phyloP scores from a whole-genome alignment of 2,329 filamentous ascomycete genomes.

The Penicillium sp. region DNA sequence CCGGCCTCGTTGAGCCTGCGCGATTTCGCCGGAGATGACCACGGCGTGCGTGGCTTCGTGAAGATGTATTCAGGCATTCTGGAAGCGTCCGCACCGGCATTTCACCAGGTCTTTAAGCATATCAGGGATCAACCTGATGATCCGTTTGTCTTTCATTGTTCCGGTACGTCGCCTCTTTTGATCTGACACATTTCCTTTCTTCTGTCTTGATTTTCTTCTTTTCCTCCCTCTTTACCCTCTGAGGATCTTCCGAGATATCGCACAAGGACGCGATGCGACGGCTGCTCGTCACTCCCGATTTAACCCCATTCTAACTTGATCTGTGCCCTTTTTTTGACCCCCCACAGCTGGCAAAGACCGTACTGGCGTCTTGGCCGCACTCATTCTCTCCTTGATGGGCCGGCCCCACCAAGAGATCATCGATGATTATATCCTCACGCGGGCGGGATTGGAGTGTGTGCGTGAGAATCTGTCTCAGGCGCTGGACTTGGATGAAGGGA shows the following conservation, averaged over 20 bases:
- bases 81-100: slow-evolving; percentile 55
- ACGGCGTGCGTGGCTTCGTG: slow-evolving; percentile 59
- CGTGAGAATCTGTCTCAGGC: slow-evolving; percentile 16
- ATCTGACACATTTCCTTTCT: too few relatives aligned
- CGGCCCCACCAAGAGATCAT: slow-evolving; percentile 54
- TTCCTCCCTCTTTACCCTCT: too few relatives aligned
- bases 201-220: slow-evolving; percentile 21
- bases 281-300: too few relatives aligned
- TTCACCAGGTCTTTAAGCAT: slow-evolving; percentile 55
- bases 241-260: too few relatives aligned
- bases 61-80: slow-evolving; percentile 64
- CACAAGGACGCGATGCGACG: too few relatives aligned
- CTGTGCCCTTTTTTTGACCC: too few relatives aligned
- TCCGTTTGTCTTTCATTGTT: slow-evolving; percentile 63
- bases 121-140: slow-evolving; percentile 43
- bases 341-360: slow-evolving; percentile 68
- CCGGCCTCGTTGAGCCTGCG: slow-evolving; percentile 13
- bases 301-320: too few relatives aligned
- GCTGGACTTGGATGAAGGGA: slow-evolving; percentile 14
- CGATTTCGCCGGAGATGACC: slow-evolving; percentile 42
- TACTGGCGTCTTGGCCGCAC: slow-evolving; percentile 64
- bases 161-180: slow-evolving; percentile 15
- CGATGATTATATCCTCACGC: slow-evolving; percentile 54
- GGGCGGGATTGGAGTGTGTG: slow-evolving; percentile 21
- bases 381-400: slow-evolving; percentile 59